Evolutionary conservation across 345 rosid species (phyloP), one percentile per base, ranked within the genome.

Genomic region (Kernera saxatilis): DNA sequence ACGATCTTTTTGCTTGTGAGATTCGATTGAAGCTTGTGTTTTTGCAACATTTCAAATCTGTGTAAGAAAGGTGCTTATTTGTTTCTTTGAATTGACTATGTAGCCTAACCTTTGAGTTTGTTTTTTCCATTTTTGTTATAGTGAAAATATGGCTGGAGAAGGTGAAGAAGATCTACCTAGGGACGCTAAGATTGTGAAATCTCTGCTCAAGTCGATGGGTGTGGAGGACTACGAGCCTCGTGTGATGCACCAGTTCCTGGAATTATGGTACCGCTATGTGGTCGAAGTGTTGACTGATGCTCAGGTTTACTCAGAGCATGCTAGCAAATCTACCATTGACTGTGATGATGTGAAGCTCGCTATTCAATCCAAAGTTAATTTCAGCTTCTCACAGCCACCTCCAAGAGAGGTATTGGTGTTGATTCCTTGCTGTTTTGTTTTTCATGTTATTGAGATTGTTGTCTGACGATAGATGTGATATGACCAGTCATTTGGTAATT

Each of bases 351-450:
- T 91, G 57, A 91, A 89, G 81, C 96, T 91, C 6, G 95, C 99
- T 8, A 85, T 86, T 73, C 99, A 87, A 41, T 89, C 99, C 1
- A 91, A 86, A 86, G 92, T 86, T 53, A 91, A 88, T 69, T 88
- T 84, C 82, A 89, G 93, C 85, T 88, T 91, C 83, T 89, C 97
- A 1, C 97, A 94, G 43, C 97, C 99, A 30, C 97, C 97, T 6
- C 91, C 97, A 0, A 73, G 98, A 85, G 98, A 91, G 91, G 98
- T 88, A 77, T 25, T n/a, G n/a, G n/a, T n/a, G n/a, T n/a, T 18
- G 22, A 10, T 52, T 51, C 13, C 46, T 50, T 46, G 3, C 19
- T 62, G 15, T 29, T 8, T 13, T 14, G 8, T 45, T 26, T 12
- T 35, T 44, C 3, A 3, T 6, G 52, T 0, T 41, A 14, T 5